Evolutionary conservation across 1,139 yeast genomes (phyloP), one percentile per base, ranked within the genome.

Genomic region (Nakaseomyces delphensis): DNA sequence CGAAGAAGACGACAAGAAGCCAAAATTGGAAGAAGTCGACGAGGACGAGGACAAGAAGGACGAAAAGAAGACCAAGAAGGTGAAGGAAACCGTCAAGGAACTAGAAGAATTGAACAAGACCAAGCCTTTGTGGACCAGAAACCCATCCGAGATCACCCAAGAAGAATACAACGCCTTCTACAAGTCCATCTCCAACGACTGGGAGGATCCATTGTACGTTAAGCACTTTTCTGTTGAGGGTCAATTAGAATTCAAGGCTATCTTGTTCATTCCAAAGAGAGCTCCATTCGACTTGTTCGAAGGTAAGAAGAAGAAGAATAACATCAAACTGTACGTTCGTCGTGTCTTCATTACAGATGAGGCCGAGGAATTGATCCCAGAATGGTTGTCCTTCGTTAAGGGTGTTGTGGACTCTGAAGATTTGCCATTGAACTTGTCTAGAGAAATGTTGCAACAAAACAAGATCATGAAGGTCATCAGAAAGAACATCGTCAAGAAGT

Each of bases 351-450:
- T 93, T 70, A 93, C 98, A 54, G 99, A 93, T 65, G 99, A 93
- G 61, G 96, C 97, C 63, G 97, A 91, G 71, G 98, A 93, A 66
- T 83, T 93, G 66, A 87, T 93, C 56, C 99, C 99, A 66, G 98
- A 91, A 71, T 93, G 98, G 98, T 83, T 91, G 67, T 74, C 89
- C 50, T 93, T 93, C 70, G 85, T 93, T 64, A 89, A 77, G 76
- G 99, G 99, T 80, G 98, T 93, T 68, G 99, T 93, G 52, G 99
- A 93, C 75, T 87, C 97, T 60, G 98, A 93, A 76, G 99, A 93
- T 73, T 78, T 93, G 71, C 99, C 99, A 71, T 84, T 93, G 72
- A 93, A 93, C 93, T 79, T 93, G 75, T 93, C 98, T 61, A 91
- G 99, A 85, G 99, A 93, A 76, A 84, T 93, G 86, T 80, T 93